Evolutionary conservation across 2,329 filamentous ascomycete species (phyloP), one percentile per base, ranked within the genome.

Genomic region (Colletotrichum liaoningense): DNA sequence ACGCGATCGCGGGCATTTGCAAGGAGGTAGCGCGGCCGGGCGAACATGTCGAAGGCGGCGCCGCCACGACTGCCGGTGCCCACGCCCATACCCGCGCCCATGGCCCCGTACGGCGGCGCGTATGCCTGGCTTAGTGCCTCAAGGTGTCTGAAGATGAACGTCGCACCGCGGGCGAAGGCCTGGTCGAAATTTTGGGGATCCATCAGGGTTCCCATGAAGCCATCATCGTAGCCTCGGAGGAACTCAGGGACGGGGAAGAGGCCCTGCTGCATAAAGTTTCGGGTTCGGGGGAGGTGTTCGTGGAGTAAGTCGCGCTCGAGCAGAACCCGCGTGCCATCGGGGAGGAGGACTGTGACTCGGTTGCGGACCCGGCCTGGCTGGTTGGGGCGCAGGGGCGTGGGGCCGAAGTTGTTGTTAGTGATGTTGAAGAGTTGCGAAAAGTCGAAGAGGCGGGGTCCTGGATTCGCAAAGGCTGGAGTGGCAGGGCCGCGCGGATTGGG

Each of bases 241-340:
- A 74, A 72, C 33, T 67, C 67, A 22, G 73, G 35, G n/a, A 75
- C 38, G 2, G 58, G 57, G 54, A 75, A 74, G 49, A 52, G 19
- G 16, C 63, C 57, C 26, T 58, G 62, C 2, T 22, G 62, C 12
- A 60, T 11, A 54, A 38, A 56, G 52, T 68, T 65, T 38, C 71
- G 73, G 2, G 67, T 75, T 3, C 73, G 71, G 4, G 73, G 73
- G 46, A 75, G 72, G 35, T 71, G 59, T 12, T 71, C 63, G 33
- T 66, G 49, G 22, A 75, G 68, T 14, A 71, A 19, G 38, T 63
- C 58, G 46, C 72, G 72, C 54, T 71, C 62, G 59, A 75, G 19
- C 4, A 74, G 30, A 33, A 57, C 54, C 19, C 56, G 54, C 26
- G 58, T 49, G 26, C 67, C 67, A 19, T 66, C 67, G 8, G 71